Base-by-base conservation (phyloP, 179 eudicot species). In the Carnegiea gigantea region DNA sequence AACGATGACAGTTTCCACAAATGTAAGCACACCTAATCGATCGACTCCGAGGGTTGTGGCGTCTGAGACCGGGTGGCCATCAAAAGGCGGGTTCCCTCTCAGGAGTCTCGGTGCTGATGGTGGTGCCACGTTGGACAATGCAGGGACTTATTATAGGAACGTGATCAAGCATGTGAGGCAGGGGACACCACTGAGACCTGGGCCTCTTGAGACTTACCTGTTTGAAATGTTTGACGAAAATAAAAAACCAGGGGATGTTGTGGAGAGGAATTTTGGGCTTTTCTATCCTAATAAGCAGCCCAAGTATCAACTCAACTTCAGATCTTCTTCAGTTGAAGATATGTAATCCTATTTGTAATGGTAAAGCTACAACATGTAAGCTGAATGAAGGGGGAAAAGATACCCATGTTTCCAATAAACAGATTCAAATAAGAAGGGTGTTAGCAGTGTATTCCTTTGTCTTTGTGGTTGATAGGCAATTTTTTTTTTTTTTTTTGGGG, bases 211-310 rank as follows among this genome's bases (percentile, higher is more conserved):
- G 73, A 36, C 43, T 15, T 70, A 70, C 23, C 33, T 70, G 20
- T 70, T 70, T 36, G 73, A 70, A 70, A 30, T 70, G 73, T 70
- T 70, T 70, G 73, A 70, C 36, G 73, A 70, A 70, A 70, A 70
- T 36, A 14, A 70, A 0, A 70, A 70, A 70, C 73, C 73, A 0
- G 77, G 77, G 57, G 57, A n/a, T 46, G 13, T 24, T 17, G 57
- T n/a, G 13, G 77, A 73, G 77, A 13, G 21, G 15, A 8, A 73
- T 44, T 73, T 73, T 12, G 77, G 77, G 28, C 54, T 73, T 23
- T 73, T 73, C 7, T 24, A 14, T 12, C 30, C 77, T 8, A 18
- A 43, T 73, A 11, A 73, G 33, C 51, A 44, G 54, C 77, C 77
- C 15, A 73, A 73, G 33, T 73, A 20, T 24, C 54, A 73, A 43